Conservation (phyloP, 2,329 filamentous ascomycete genomes). For the Daldinia sp. region DNA sequence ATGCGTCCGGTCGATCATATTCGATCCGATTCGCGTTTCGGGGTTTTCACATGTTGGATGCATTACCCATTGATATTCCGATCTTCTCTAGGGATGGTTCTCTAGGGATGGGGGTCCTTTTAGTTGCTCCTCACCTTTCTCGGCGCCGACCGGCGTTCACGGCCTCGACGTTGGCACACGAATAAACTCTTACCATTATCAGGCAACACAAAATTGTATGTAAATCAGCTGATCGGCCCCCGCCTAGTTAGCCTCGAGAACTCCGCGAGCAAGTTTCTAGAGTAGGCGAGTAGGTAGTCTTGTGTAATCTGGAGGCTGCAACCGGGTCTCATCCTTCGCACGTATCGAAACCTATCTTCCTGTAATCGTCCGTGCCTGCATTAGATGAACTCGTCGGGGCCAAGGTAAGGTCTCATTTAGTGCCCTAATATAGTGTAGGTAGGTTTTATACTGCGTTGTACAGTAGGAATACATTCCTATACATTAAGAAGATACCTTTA, state of each 20-base stretch:
- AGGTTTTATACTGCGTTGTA: too few relatives aligned
- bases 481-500: constrained; percentile 25
- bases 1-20: constrained; percentile 33
- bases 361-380: constrained; percentile 37
- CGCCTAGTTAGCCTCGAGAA: constrained; percentile 28
- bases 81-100: not conserved
- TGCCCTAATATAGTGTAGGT: not conserved
- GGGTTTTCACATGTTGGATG: constrained; percentile 34
- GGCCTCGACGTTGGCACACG: constrained; percentile 2
- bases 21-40: constrained; percentile 34
- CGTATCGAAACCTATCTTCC: constrained; percentile 32
- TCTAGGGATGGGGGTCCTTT: not conserved
- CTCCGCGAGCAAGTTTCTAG: constrained; percentile 10
- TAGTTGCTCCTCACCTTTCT: not conserved
- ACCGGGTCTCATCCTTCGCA: constrained; percentile 31
- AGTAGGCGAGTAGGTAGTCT: constrained; percentile 10
- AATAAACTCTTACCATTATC: constrained; percentile 32
- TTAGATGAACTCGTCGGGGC: constrained; percentile 16
- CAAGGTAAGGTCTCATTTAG: constrained; percentile 11
- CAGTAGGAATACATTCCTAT: not conserved
- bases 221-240: constrained; percentile 35
- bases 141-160: constrained; percentile 25
- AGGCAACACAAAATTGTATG: constrained; percentile 27
- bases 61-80: constrained; percentile 25
- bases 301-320: constrained; percentile 29